phyloP scores from a whole-genome alignment of 176 grass and related monocot genomes.

The Raddia distichophylla region DNA sequence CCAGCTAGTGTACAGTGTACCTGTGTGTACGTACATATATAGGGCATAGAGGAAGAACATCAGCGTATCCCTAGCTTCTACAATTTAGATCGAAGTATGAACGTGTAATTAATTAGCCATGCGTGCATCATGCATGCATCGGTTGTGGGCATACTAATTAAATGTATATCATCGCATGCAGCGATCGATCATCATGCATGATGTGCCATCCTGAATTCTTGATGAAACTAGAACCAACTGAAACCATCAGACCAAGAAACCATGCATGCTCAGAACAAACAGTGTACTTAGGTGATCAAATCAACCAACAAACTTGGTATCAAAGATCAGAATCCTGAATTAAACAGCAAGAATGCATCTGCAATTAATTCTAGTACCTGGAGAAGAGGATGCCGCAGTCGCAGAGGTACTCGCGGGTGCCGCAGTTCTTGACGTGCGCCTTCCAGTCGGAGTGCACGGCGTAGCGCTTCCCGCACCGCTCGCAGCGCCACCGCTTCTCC shows the following conservation, averaged over 20 bases:
- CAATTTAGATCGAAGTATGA: not conserved
- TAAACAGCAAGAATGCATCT: not conserved
- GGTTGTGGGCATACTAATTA: not conserved
- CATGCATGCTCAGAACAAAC: not conserved
- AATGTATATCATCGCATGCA: no score
- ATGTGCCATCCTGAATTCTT: not conserved
- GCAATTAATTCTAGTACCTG: conserved; percentile 43
- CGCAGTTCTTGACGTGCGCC: conserved; percentile 91
- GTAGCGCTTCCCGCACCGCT: conserved; percentile 87
- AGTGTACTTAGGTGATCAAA: no score
- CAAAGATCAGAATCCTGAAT: not conserved
- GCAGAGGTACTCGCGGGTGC: conserved; percentile 90
- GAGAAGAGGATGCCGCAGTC: conserved; percentile 94
- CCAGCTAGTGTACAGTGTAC: not conserved
- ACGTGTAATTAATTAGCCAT: not conserved
- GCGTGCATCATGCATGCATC: not conserved
- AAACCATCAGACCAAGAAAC: not conserved
- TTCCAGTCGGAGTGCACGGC: conserved; percentile 99
- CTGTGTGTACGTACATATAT: not conserved
- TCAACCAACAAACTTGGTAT: not conserved
- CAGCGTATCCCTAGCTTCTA: not conserved
- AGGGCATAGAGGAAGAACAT: not conserved
- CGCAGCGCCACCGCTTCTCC: conserved; percentile 96
- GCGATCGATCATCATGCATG: no score
- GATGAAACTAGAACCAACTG: not conserved